These are phyloP conservation scores for Quillaja saponaria DNA, from an alignment of 306 rosid species.

Conservation along the genomic window DNA sequence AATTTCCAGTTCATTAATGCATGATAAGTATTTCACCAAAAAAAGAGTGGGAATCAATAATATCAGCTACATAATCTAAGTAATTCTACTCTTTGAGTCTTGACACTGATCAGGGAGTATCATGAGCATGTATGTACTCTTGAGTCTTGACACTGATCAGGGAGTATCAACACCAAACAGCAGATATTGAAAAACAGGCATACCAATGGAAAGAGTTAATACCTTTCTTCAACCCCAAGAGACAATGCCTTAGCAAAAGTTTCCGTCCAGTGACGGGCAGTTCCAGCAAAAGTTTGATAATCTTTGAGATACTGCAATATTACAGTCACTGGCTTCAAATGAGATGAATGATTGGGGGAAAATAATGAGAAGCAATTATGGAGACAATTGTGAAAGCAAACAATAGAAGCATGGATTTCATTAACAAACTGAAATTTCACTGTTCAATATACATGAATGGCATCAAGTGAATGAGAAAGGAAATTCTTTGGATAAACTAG, in stretches of 20 bases:
- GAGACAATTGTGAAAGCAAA: conserved; percentile 17
- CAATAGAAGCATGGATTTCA: neutral
- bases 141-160: conserved; percentile 5
- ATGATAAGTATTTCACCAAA: no score
- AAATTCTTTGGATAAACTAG: neutral
- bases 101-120: conserved; percentile 9
- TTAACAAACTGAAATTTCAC: conserved; percentile 1
- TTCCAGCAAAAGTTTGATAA: conserved; percentile 78
- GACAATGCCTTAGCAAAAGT: conserved; percentile 80
- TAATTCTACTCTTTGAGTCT: no score
- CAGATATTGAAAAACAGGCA: conserved; percentile 25
- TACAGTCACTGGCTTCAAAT: conserved; percentile 18
- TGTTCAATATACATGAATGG: conserved; percentile 8
- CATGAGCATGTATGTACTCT: conserved; percentile 12
- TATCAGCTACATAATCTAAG: neutral
- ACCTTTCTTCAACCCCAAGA: conserved; percentile 91
- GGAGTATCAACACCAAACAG: no score
- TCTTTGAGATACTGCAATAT: conserved; percentile 76
- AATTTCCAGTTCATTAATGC: conserved; percentile 2
- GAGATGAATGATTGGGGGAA: neutral
- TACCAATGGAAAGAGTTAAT: conserved; percentile 15
- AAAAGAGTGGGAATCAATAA: conserved; percentile 15
- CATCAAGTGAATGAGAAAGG: conserved; percentile 17
- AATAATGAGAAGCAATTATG: conserved; percentile 4
- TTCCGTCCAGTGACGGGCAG: conserved; percentile 98